Percentiles rank a stretch among this genome's conserved stretches.
These are phyloP conservation scores for Pestalotiopsis sp. DNA, from an alignment of 2,329 filamentous ascomycete genomes.

Conservation along the genomic window DNA sequence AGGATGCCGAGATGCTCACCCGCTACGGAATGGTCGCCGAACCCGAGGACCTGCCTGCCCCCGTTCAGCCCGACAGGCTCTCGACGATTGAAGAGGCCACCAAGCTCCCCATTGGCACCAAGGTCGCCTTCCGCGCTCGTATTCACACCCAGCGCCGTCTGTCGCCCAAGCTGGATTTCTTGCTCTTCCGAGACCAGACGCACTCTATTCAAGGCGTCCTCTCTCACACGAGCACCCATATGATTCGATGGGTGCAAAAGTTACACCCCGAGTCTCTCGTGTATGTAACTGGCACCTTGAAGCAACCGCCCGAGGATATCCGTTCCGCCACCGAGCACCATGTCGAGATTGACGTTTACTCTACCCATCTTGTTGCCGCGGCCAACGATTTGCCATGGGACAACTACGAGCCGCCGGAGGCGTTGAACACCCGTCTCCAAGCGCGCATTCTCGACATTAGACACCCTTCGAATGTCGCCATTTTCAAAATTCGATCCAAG, in stretches of 20 bases:
- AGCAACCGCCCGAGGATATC: constrained; percentile 73
- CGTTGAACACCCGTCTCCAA: constrained; percentile 67
- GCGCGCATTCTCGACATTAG: constrained; percentile 83
- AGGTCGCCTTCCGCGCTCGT: constrained; percentile 69
- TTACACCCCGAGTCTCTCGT: constrained; percentile 78
- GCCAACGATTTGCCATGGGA: constrained; percentile 50
- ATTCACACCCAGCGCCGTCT: constrained; percentile 81
- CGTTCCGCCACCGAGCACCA: constrained; percentile 74
- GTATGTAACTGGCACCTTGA: constrained; percentile 72
- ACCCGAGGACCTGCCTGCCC: constrained; percentile 17
- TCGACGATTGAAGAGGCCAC: constrained; percentile 41
- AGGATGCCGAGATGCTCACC: constrained; percentile 19
- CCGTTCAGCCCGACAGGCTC: constrained; percentile 20
- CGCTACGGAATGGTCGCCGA: constrained; percentile 22
- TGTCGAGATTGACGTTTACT: constrained; percentile 71
- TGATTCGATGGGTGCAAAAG: constrained; percentile 85
- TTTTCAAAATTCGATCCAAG: constrained; percentile 61
- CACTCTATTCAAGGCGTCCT: constrained; percentile 83
- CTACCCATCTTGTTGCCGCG: constrained; percentile 50
- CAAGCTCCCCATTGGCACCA: constrained; percentile 49
- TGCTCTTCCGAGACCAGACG: constrained; percentile 83
- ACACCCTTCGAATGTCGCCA: constrained; percentile 71
- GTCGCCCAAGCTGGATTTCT: constrained; percentile 79
- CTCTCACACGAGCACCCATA: constrained; percentile 45
- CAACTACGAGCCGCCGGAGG: constrained; percentile 66